A percentile compares a stretch with the other conserved stretches of the same genome.
phyloP scores from a whole-genome alignment of 2,329 filamentous ascomycete genomes.

The Aspergillus clavatus region DNA sequence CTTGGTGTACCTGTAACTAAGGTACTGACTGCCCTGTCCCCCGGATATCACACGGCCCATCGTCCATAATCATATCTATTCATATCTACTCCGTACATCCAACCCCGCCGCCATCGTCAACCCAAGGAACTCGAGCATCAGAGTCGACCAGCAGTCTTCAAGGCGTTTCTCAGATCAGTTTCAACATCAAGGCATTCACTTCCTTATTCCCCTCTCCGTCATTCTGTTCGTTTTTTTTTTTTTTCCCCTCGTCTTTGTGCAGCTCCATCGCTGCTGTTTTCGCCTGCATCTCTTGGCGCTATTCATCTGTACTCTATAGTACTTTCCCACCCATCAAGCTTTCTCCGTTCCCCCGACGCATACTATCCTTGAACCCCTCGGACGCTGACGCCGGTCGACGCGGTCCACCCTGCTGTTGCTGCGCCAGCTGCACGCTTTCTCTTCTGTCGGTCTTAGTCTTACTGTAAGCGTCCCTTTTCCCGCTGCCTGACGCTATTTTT shows the following conservation, averaged over 20 bases:
- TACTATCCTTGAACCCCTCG: conserved; percentile 11
- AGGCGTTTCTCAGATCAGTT: no score
- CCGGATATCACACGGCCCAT: background rate
- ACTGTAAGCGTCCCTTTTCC: conserved; percentile 21
- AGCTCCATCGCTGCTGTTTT: conserved; percentile 2
- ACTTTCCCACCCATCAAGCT: conserved; percentile 10
- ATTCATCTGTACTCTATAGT: conserved; percentile 2
- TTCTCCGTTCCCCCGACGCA: conserved; percentile 33
- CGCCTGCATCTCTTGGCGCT: conserved; percentile 12
- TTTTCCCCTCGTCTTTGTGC: conserved; percentile 2
- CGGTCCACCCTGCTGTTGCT: conserved; percentile 13
- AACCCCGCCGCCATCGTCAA: background rate
- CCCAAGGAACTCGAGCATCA: background rate
- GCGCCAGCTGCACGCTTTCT: conserved; percentile 1
- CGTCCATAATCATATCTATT: background rate
- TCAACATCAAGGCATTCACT: no score
- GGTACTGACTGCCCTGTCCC: background rate
- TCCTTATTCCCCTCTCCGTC: no score
- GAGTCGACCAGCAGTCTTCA: no score
- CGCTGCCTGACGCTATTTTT: conserved; percentile 17
- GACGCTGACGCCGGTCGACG: conserved; percentile 10
- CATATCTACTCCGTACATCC: no score
- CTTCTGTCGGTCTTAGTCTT: conserved; percentile 2
- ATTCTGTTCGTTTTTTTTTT: background rate
- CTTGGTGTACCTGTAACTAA: no score